Conservation (phyloP, 1,284 basidiomycete genomes). For the Puccinia sorghi region DNA sequence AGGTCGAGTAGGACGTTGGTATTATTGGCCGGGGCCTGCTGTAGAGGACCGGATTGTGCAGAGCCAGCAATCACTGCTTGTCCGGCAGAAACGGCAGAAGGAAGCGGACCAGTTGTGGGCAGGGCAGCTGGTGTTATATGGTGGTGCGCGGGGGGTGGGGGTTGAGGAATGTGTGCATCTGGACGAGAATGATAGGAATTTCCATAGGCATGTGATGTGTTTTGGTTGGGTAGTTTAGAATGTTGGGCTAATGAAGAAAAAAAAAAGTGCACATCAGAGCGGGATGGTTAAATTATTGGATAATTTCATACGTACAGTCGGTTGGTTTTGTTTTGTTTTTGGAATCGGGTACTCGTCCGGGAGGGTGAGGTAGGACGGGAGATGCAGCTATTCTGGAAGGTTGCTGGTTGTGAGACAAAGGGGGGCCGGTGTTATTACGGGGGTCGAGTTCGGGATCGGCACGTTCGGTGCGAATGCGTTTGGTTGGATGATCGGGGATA, state of each 20-base stretch:
- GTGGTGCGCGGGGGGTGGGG: not conserved
- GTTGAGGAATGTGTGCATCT: conserved; percentile 10
- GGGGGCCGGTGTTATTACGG: not conserved
- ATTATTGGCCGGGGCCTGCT: conserved; percentile 7
- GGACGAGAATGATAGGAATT: conserved; percentile 39
- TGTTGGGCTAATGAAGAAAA: conserved; percentile 28
- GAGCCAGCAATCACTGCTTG: not conserved
- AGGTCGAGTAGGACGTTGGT: conserved; percentile 60
- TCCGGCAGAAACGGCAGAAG: not conserved
- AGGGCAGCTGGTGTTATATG: not conserved
- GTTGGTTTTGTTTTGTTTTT: conserved; percentile 44
- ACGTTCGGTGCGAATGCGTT: conserved; percentile 32
- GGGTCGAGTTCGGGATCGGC: conserved; percentile 23
- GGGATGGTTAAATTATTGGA: too few species aligned
- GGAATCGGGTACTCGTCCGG: conserved; percentile 22
- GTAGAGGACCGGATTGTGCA: not conserved
- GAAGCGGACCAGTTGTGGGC: not conserved
- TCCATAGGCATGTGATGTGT: conserved; percentile 34
- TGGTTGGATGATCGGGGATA: conserved; percentile 36
- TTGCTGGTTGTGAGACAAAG: not conserved
- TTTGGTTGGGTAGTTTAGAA: conserved; percentile 22
- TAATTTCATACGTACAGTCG: not conserved
- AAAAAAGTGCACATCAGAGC: not conserved
- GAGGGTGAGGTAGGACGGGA: conserved; percentile 37
- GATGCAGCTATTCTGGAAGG: conserved; percentile 1